Conservation (phyloP, 1,284 basidiomycete genomes). For the Naganishia albida region DNA sequence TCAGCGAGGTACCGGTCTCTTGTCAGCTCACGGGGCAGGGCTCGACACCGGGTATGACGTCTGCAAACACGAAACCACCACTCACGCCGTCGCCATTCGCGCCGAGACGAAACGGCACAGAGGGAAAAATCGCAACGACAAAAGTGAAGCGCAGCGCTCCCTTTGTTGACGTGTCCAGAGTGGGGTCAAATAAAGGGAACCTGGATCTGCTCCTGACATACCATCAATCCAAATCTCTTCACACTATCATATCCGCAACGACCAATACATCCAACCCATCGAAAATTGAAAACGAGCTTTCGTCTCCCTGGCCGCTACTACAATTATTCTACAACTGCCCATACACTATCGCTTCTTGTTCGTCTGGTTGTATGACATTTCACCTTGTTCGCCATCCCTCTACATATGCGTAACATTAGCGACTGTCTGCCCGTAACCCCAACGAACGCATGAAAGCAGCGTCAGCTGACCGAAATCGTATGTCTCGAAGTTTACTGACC, state of each 20-base stretch:
- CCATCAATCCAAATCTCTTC: constrained; percentile 72
- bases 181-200: not conserved
- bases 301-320: constrained; percentile 58
- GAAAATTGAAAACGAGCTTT: constrained; percentile 76
- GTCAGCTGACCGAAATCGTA: no score
- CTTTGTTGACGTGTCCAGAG: constrained; percentile 14
- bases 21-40: not conserved
- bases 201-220: constrained; percentile 49
- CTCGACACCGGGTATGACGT: constrained; percentile 21
- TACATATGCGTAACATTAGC: no score
- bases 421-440: no score
- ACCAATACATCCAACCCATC: constrained; percentile 75
- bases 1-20: not conserved
- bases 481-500: no score
- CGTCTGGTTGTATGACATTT: no score
- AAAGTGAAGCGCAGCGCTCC: constrained; percentile 20
- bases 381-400: no score
- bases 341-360: no score
- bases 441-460: no score
- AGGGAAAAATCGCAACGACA: constrained; percentile 24
- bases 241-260: constrained; percentile 70
- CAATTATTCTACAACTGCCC: no score
- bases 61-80: constrained; percentile 9
- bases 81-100: constrained; percentile 5
- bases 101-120: not conserved